These are phyloP conservation scores for Kodamaea derodonti DNA, from an alignment of 1,139 yeast genomes.

Conservation along the genomic window DNA sequence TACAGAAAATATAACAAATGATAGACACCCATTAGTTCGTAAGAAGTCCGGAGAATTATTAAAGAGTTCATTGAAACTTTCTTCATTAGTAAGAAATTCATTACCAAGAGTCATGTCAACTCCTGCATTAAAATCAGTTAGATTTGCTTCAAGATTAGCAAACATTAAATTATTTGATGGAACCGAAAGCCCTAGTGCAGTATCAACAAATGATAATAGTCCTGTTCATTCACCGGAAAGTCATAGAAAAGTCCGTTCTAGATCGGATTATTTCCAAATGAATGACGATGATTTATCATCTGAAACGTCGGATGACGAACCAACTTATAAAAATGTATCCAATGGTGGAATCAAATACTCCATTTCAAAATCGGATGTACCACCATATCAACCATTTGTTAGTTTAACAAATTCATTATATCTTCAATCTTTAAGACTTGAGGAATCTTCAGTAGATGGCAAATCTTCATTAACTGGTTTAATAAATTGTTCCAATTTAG, in stretches of 20 bases:
- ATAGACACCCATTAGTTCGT: constrained; percentile 23
- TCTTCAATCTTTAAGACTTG: constrained; percentile 7
- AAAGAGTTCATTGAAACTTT: constrained; percentile 36
- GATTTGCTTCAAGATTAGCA: constrained; percentile 35
- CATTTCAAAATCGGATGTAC: constrained; percentile 12
- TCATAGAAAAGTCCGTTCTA: constrained; percentile 13
- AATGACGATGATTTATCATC: constrained; percentile 14
- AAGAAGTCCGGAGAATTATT: constrained; percentile 39
- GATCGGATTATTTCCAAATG: constrained; percentile 14
- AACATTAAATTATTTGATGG: constrained; percentile 43
- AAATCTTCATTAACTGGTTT: constrained; percentile 20
- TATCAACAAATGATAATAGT: constrained; percentile 29
- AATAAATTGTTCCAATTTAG: constrained; percentile 35
- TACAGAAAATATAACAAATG: background rate
- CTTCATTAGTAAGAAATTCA: constrained; percentile 10
- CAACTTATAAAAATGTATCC: constrained; percentile 6
- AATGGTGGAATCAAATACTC: constrained; percentile 6
- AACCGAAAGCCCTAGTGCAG: constrained; percentile 36
- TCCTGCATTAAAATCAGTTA: constrained; percentile 29
- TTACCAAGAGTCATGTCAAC: constrained; percentile 24
- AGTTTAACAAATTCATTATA: constrained; percentile 6
- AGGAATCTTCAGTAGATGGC: constrained; percentile 4
- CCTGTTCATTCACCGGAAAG: constrained; percentile 34
- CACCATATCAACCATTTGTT: constrained; percentile 8
- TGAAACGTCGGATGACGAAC: constrained; percentile 18